Conservation (phyloP, 768 basidiomycete species). For the Psilocybe subaeruginosa region DNA sequence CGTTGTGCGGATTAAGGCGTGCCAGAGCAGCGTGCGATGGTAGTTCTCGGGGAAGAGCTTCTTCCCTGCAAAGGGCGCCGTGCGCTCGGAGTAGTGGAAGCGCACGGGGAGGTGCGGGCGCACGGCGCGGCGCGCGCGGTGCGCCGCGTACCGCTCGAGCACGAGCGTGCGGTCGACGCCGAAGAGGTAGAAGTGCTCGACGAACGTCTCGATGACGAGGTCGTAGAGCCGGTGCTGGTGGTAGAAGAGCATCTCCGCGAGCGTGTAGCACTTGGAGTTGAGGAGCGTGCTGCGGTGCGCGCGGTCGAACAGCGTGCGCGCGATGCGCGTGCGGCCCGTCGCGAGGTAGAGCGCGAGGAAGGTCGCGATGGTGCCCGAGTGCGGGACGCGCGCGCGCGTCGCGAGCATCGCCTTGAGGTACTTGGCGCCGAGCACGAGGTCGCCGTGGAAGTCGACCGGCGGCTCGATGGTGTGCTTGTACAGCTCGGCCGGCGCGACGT, state of each 20-base stretch:
- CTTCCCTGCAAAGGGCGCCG: background rate
- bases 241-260: slow-evolving; percentile 49
- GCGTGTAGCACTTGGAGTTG: slow-evolving; percentile 31
- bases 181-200: slow-evolving; percentile 50
- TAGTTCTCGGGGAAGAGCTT: slow-evolving; percentile 38
- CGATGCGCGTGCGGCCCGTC: slow-evolving; percentile 34
- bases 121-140: background rate
- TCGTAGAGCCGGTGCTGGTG: slow-evolving; percentile 24
- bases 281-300: slow-evolving; percentile 25
- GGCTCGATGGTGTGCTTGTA: background rate
- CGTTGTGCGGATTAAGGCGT: slow-evolving; percentile 32
- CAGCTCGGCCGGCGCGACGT: background rate
- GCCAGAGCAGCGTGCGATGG: slow-evolving; percentile 44
- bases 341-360: slow-evolving; percentile 39
- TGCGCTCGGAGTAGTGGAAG: background rate
- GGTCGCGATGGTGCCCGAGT: slow-evolving; percentile 29
- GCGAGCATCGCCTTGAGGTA: slow-evolving; percentile 24
- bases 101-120: background rate
- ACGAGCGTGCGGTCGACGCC: slow-evolving; percentile 53
- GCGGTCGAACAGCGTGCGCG: slow-evolving; percentile 35
- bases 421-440: slow-evolving; percentile 24
- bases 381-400: slow-evolving; percentile 20
- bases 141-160: slow-evolving; percentile 18
- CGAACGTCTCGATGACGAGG: slow-evolving; percentile 48
- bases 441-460: slow-evolving; percentile 9